Evolutionary conservation across 768 basidiomycete genomes (phyloP).

Genomic region (Inosperma sp.): DNA sequence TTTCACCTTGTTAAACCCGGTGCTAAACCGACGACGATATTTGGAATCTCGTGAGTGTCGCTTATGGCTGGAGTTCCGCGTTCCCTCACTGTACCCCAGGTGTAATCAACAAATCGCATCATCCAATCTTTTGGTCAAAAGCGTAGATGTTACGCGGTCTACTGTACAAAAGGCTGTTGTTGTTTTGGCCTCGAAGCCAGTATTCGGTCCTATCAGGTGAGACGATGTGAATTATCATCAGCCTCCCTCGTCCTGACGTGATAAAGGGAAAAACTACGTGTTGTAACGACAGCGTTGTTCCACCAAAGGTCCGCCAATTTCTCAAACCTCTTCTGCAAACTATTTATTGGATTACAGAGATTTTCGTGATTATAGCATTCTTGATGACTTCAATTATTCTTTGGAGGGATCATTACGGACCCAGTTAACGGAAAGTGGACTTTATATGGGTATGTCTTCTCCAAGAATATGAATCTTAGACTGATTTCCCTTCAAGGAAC

Average conservation of each 20-base stretch:
- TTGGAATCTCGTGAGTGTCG: conserved; percentile 84
- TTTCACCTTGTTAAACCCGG: conserved; percentile 83
- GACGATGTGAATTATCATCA: neutral
- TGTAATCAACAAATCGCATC: conserved; percentile 94
- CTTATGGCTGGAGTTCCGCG: too few relatives aligned
- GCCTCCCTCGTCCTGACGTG: neutral
- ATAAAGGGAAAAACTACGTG: conserved; percentile 81
- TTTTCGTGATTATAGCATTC: conserved; percentile 80
- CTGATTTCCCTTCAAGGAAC: conserved; percentile 45
- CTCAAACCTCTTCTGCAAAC: neutral
- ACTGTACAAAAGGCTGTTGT: conserved; percentile 98
- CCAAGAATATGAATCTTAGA: neutral
- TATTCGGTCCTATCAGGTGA: conserved; percentile 91
- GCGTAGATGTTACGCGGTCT: conserved; percentile 85
- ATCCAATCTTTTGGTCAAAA: conserved; percentile 68
- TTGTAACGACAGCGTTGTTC: conserved; percentile 90
- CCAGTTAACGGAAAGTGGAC: conserved; percentile 85
- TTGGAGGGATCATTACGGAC: conserved; percentile 70
- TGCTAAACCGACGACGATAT: conserved; percentile 73
- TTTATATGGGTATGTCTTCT: conserved; percentile 81
- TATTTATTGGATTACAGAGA: conserved; percentile 44
- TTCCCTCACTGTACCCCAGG: conserved; percentile 35
- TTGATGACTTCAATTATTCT: conserved; percentile 81
- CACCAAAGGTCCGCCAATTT: conserved; percentile 58
- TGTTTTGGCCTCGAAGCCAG: conserved; percentile 83